These are phyloP conservation scores for Monosporascus cannonballus DNA, from an alignment of 2,329 filamentous ascomycete genomes.

Conservation along the genomic window DNA sequence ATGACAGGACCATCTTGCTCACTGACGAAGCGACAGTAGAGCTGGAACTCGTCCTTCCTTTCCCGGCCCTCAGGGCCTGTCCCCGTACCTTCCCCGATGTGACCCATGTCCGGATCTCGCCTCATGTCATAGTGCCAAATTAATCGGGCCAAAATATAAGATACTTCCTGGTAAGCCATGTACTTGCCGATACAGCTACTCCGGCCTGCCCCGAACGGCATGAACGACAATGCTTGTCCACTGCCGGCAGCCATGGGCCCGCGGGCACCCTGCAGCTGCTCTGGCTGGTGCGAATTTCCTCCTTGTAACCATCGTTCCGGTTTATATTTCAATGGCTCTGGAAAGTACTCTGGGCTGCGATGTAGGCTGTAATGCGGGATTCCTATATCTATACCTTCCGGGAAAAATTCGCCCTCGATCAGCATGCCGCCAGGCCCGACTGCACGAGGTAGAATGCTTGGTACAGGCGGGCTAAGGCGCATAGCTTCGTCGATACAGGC, in stretches of 20 bases:
- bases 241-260: neutral
- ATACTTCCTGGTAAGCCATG: neutral
- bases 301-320: conserved; percentile 6
- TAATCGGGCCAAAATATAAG: neutral
- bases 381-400: conserved; percentile 1
- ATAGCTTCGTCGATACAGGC: conserved; percentile 12
- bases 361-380: conserved; percentile 6
- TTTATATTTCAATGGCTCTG: conserved; percentile 3
- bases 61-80: neutral
- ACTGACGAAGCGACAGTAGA: neutral
- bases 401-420: conserved; percentile 3
- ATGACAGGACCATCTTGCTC: neutral
- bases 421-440: conserved; percentile 3
- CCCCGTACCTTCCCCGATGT: neutral
- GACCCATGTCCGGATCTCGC: neutral
- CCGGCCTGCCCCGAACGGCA: neutral
- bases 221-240: neutral
- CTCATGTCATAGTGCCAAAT: neutral
- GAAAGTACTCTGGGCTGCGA: conserved; percentile 4
- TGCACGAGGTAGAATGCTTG: conserved; percentile 3
- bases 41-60: neutral
- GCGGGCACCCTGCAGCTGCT: too few species aligned
- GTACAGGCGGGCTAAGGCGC: conserved; percentile 7
- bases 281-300: too few species aligned
- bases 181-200: neutral